These are phyloP conservation scores for Brachypodium distachyon DNA, from an alignment of 202 grass and related monocot genomes.

Conservation along the genomic window DNA sequence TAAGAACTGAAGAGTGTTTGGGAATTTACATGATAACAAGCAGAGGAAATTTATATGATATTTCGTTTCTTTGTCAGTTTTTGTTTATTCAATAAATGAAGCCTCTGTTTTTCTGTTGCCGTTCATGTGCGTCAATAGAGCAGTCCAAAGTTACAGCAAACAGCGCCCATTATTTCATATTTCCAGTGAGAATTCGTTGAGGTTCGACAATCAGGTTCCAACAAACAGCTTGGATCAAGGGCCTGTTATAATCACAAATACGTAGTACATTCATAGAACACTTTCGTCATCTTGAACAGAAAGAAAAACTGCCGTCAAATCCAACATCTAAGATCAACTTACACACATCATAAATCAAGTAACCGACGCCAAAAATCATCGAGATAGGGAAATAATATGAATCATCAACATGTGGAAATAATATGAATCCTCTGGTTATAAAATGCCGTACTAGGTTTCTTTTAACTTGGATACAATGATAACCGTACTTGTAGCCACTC, in stretches of 20 bases:
- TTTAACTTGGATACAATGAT: not conserved
- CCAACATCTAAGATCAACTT: not conserved
- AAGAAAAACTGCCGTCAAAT: no score
- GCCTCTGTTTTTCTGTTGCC: not conserved
- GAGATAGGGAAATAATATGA: no score
- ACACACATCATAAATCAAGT: not conserved
- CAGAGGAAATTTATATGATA: not conserved
- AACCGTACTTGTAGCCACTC: not conserved
- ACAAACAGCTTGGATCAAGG: no score
- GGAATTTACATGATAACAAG: not conserved
- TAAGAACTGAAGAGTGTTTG: conserved; percentile 22
- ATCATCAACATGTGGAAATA: not conserved
- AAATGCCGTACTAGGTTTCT: not conserved
- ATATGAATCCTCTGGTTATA: not conserved
- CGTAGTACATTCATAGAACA: no score
- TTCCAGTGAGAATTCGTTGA: no score
- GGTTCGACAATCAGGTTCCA: no score
- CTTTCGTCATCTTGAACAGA: no score
- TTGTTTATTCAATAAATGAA: not conserved
- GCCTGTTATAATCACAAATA: no score
- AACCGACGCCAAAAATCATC: no score
- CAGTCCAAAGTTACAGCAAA: not conserved
- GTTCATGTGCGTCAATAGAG: not conserved
- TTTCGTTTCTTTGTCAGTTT: not conserved
- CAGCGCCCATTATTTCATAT: not conserved